phyloP scores from a whole-genome alignment of 2,329 filamentous ascomycete species.

The Boeremia exigua region DNA sequence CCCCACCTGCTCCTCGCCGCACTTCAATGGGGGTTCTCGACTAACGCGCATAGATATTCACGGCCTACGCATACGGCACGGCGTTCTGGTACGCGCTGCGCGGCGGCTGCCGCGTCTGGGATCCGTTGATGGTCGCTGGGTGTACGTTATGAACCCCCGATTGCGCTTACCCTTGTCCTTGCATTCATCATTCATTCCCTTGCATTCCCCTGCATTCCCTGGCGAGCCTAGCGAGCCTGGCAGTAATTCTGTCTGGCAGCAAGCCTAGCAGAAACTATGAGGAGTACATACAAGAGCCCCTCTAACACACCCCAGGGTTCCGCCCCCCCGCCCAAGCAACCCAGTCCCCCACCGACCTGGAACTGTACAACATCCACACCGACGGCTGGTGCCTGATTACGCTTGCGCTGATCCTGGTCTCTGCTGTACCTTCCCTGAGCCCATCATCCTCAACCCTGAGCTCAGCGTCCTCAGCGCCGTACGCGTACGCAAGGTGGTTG shows the following conservation, averaged over 20 bases:
- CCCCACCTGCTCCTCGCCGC: too few relatives aligned
- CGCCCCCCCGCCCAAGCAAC: constrained; percentile 32
- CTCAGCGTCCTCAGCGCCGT: constrained; percentile 28
- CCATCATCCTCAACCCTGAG: too few relatives aligned
- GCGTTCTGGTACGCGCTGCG: constrained; percentile 37
- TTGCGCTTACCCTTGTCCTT: too few relatives aligned
- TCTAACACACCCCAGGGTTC: constrained; percentile 22
- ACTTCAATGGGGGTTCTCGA: too few relatives aligned
- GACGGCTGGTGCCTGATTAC: constrained; percentile 38
- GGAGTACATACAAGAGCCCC: background rate
- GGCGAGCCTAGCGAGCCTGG: too few relatives aligned
- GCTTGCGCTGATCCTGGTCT: constrained; percentile 31
- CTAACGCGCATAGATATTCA: constrained; percentile 23
- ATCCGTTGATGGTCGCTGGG: constrained; percentile 33
- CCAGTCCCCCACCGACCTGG: constrained; percentile 31
- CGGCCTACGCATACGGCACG: constrained; percentile 34
- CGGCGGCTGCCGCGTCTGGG: constrained; percentile 32
- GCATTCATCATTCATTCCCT: too few relatives aligned
- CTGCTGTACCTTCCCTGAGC: too few relatives aligned
- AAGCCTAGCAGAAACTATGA: too few relatives aligned
- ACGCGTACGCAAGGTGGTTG: constrained; percentile 29
- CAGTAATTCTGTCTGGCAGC: too few relatives aligned
- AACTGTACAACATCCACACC: constrained; percentile 33
- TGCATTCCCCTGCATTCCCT: too few relatives aligned
- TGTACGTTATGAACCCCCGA: too few relatives aligned